Conservation (phyloP, 2,329 filamentous ascomycete genomes). For the Arthrocladium fulminans region DNA sequence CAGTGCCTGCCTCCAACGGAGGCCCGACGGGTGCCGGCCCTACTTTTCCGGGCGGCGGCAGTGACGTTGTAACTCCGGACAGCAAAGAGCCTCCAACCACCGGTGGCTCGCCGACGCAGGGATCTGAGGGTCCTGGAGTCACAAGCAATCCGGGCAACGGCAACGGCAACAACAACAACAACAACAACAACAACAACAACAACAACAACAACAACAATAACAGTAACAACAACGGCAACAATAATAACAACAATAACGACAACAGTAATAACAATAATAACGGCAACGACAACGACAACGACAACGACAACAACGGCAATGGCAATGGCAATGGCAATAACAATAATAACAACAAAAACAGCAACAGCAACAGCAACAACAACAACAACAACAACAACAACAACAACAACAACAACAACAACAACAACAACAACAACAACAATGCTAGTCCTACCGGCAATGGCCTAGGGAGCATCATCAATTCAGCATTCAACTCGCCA, state of each 20-base stretch:
- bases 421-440: slow-evolving; percentile 9
- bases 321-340: slow-evolving; percentile 1
- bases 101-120: not conserved
- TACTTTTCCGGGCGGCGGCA: not conserved
- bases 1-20: slow-evolving; percentile 12
- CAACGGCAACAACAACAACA: not conserved
- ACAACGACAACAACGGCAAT: not conserved
- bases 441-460: not conserved
- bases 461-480: slow-evolving; percentile 19
- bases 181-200: slow-evolving; percentile 2
- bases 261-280: slow-evolving; percentile 3
- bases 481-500: slow-evolving; percentile 17
- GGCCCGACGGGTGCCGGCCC: not conserved
- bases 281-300: slow-evolving; percentile 8
- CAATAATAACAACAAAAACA: slow-evolving; percentile 4
- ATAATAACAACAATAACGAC: not conserved
- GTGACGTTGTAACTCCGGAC: not conserved
- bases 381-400: not conserved
- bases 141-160: not conserved
- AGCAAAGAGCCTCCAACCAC: not conserved
- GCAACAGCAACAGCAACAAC: not conserved
- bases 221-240: not conserved
- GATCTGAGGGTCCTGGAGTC: too few species aligned
- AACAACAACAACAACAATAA: not conserved
- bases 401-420: not conserved